A percentile compares a stretch with the other conserved stretches of the same genome.
Conservation (phyloP, 345 rosid genomes). For the Gossypium sturtianum region DNA sequence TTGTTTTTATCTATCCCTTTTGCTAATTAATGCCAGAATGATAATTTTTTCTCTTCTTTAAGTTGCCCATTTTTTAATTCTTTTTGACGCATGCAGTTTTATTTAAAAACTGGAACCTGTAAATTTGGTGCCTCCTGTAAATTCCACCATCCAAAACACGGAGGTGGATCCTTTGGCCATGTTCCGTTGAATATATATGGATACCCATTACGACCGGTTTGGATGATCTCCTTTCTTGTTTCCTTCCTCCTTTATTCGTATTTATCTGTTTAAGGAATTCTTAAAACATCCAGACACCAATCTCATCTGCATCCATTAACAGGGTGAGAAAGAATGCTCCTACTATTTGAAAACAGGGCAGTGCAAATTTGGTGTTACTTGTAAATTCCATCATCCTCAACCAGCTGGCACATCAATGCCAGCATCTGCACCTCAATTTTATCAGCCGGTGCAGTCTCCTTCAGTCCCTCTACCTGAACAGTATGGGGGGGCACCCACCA, state of each 20-base stretch:
- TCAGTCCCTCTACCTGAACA: conserved; percentile 61
- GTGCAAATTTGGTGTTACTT: conserved; percentile 90
- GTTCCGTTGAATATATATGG: conserved; percentile 65
- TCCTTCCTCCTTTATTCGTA: background rate
- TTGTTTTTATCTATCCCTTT: background rate
- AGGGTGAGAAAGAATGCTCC: conserved; percentile 93
- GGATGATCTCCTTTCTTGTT: conserved; percentile 19
- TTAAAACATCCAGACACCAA: background rate
- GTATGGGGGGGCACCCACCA: conserved; percentile 49
- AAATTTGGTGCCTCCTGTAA: conserved; percentile 97
- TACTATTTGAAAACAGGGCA: conserved; percentile 92
- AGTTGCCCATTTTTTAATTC: background rate
- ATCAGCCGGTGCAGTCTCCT: conserved; percentile 77
- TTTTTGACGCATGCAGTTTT: conserved; percentile 48
- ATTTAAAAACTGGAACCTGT: conserved; percentile 79
- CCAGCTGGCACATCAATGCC: conserved; percentile 54
- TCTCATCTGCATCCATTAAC: conserved; percentile 28
- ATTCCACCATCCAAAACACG: conserved; percentile 88
- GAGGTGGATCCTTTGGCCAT: conserved; percentile 56
- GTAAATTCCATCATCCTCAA: conserved; percentile 96
- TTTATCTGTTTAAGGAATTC: background rate
- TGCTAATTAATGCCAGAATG: background rate
- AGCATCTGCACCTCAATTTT: conserved; percentile 67
- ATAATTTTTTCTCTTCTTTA: background rate
- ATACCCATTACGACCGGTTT: conserved; percentile 75